Evolutionary conservation across 1,139 yeast genomes (phyloP).

Genomic region (Candida gigantensis): DNA sequence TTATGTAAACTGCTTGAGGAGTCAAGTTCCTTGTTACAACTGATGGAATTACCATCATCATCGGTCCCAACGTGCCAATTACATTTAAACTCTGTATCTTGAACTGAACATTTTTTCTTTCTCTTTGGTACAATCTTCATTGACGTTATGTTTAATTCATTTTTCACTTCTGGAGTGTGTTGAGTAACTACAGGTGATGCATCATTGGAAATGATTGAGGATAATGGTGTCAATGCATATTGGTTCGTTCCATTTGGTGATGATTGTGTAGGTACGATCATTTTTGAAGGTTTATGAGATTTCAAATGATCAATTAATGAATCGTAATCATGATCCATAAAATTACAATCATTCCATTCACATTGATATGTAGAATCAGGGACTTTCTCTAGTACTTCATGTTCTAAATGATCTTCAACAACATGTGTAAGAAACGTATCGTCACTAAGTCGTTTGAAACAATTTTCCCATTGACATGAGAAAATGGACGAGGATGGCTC

Average conservation of each 20-base stretch:
- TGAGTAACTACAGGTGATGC: slow-evolving; percentile 2
- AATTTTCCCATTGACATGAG: slow-evolving; percentile 61
- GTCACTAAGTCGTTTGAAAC: slow-evolving; percentile 42
- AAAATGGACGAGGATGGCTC: slow-evolving; percentile 9
- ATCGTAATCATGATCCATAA: slow-evolving; percentile 50
- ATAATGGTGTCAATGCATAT: slow-evolving; percentile 17
- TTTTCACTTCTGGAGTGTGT: slow-evolving; percentile 5
- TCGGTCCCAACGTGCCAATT: slow-evolving; percentile 46
- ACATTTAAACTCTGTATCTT: slow-evolving; percentile 34
- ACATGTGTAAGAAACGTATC: slow-evolving; percentile 58
- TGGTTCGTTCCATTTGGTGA: slow-evolving; percentile 2
- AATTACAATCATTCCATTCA: slow-evolving; percentile 75
- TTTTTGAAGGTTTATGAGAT: slow-evolving; percentile 41
- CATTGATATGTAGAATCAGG: slow-evolving; percentile 42
- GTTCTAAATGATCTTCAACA: slow-evolving; percentile 54
- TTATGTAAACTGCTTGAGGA: slow-evolving; percentile 63
- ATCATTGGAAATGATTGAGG: slow-evolving; percentile 11
- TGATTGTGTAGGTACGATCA: slow-evolving; percentile 5
- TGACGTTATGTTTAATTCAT: slow-evolving; percentile 32
- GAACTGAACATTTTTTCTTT: slow-evolving; percentile 12
- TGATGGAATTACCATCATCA: slow-evolving; percentile 29
- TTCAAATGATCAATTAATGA: slow-evolving; percentile 62
- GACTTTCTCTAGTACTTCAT: slow-evolving; percentile 17
- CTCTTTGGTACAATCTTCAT: slow-evolving; percentile 36
- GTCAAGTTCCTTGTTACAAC: slow-evolving; percentile 52